A percentile compares a stretch with the other conserved stretches of the same genome.
phyloP scores from a whole-genome alignment of 805 yeast genomes.

The Lachancea mirantina region DNA sequence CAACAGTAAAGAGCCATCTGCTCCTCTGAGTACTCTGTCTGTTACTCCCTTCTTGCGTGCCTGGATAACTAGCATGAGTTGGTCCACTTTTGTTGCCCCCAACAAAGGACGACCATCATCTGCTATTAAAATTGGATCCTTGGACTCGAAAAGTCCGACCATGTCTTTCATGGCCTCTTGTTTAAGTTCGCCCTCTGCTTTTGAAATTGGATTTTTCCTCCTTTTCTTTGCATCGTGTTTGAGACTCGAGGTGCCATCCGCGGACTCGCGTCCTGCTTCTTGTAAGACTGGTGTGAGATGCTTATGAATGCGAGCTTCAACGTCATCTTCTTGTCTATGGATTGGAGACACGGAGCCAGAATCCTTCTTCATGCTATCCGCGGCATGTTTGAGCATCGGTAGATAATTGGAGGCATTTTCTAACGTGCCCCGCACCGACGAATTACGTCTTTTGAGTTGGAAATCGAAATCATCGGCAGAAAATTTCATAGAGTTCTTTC shows the following conservation, averaged over 20 bases:
- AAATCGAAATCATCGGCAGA: slow-evolving; percentile 29
- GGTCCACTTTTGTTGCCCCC: slow-evolving; percentile 88
- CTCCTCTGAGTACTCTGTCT: slow-evolving; percentile 54
- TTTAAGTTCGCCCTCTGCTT: background rate
- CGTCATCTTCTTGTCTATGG: slow-evolving; percentile 5
- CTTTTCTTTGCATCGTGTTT: slow-evolving; percentile 2
- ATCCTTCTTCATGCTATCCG: slow-evolving; percentile 10
- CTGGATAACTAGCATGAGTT: slow-evolving; percentile 82
- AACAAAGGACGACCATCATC: slow-evolving; percentile 64
- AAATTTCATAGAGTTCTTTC: slow-evolving; percentile 28
- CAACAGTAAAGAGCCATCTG: slow-evolving; percentile 57
- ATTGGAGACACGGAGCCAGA: slow-evolving; percentile 3
- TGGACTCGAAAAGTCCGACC: slow-evolving; percentile 6
- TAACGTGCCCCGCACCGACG: slow-evolving; percentile 23
- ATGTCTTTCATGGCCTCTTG: slow-evolving; percentile 5
- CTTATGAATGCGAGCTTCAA: slow-evolving; percentile 8
- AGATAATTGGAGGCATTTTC: slow-evolving; percentile 14
- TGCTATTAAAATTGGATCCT: slow-evolving; percentile 5
- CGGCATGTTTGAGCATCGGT: no score
- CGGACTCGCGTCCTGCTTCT: slow-evolving; percentile 1
- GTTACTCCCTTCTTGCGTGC: slow-evolving; percentile 74
- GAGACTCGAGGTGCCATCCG: slow-evolving; percentile 1
- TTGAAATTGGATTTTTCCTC: slow-evolving; percentile 3
- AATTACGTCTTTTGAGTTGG: slow-evolving; percentile 28
- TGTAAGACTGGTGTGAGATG: slow-evolving; percentile 6